Percentiles rank a stretch among this genome's conserved stretches.
These are phyloP conservation scores for Sarcodon aspratus DNA, from an alignment of 768 basidiomycete genomes.

Conservation along the genomic window DNA sequence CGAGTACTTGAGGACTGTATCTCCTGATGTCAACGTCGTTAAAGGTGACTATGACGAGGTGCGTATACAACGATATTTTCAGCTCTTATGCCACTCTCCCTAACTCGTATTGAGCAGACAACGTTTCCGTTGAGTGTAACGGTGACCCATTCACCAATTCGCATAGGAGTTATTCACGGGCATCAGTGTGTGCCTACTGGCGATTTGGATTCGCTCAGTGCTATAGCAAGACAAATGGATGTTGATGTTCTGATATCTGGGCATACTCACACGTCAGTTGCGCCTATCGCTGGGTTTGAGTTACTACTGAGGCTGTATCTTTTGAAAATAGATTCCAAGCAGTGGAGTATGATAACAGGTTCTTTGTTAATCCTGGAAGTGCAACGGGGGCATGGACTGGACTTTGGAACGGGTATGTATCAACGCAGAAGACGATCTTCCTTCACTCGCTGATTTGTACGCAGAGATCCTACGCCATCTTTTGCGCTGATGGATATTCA, in stretches of 20 bases:
- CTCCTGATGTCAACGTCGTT: slow-evolving; percentile 85
- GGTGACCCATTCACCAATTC: slow-evolving; percentile 74
- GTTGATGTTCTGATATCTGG: slow-evolving; percentile 93
- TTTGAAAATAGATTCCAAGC: slow-evolving; percentile 68
- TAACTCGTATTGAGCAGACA: slow-evolving; percentile 30
- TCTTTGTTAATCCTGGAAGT: slow-evolving; percentile 94
- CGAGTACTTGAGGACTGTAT: slow-evolving; percentile 91
- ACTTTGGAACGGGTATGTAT: slow-evolving; percentile 43
- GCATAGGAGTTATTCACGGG: slow-evolving; percentile 88
- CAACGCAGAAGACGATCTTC: neutral
- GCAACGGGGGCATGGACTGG: slow-evolving; percentile 95
- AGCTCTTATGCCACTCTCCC: slow-evolving; percentile 2
- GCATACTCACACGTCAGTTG: slow-evolving; percentile 81
- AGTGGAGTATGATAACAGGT: slow-evolving; percentile 80
- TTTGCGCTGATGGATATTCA: slow-evolving; percentile 98
- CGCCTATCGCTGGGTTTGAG: neutral
- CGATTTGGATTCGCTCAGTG: slow-evolving; percentile 80
- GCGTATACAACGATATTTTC: slow-evolving; percentile 10
- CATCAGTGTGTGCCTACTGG: slow-evolving; percentile 91
- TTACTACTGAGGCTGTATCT: neutral
- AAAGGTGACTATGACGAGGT: slow-evolving; percentile 96
- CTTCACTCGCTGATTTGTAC: neutral
- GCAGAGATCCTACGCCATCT: slow-evolving; percentile 79
- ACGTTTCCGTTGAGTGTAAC: slow-evolving; percentile 73
- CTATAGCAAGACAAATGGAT: slow-evolving; percentile 91